Base-by-base conservation (phyloP, 257 asterid genomes). In the Solanum ossicruentum region DNA sequence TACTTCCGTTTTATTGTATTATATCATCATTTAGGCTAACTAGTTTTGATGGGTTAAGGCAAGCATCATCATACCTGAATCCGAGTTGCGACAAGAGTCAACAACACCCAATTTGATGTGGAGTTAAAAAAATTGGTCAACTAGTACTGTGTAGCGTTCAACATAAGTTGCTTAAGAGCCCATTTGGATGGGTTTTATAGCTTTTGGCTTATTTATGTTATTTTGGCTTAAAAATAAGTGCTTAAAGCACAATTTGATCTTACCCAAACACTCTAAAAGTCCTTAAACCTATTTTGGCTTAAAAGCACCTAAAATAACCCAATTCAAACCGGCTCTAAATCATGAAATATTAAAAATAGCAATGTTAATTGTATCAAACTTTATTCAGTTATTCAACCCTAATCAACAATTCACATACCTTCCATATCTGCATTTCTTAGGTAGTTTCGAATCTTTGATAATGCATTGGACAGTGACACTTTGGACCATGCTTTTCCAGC, bases 371-470 rank as follows among this genome's bases (percentile, higher is more conserved):
- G 26, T 16, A 78, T 47, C 78, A 73, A 7, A 18, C 58, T 83
- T 51, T 23, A 26, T 32, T 23, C 51, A 84, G 57, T 51, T 23
- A 26, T 32, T 23, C 51, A 84, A 45, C 16, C 60, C 28, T 69
- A 51, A 17, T 52, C 65, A 78, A 80, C 69, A 69, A 32, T 71
- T 63, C 43, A 45, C 84, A 43, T n/a, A 95, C 98, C 98, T 95
- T 93, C 95, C 88, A 88, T 73, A 86, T 90, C 91, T 32, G 87
- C 93, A 73, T 89, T 90, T 86, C 91, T 92, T 84, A 95, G 88
- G 86, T 89, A 89, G 88, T 89, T 92, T 75, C 97, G 90, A 85
- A 93, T 89, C 86, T 88, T 88, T 80, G 89, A 85, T 84, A 95
- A 86, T 71, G 95, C 95, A 73, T 89, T 91, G 45, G 93, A 89